A percentile compares a stretch with the other conserved stretches of the same genome.
Evolutionary conservation across 2,329 filamentous ascomycete species (phyloP).

Genomic region (Fusarium vanettenii): DNA sequence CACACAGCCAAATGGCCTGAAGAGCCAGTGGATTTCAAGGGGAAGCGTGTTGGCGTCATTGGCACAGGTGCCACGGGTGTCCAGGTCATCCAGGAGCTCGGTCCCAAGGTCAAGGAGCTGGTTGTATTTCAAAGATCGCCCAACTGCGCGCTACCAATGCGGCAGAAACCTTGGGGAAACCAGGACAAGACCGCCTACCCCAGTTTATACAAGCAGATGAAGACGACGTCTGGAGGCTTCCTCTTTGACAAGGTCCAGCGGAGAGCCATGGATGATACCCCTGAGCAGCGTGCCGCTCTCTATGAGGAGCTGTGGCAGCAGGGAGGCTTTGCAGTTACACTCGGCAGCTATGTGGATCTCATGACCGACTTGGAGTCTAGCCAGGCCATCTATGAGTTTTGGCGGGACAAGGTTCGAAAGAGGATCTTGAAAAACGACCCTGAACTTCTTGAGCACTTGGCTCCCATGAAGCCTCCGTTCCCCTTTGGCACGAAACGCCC

Average conservation of each 20-base stretch:
- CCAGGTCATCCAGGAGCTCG: constrained; percentile 35
- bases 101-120: constrained; percentile 17
- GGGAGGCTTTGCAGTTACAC: constrained; percentile 8
- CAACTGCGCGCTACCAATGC: constrained; percentile 39
- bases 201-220: background rate
- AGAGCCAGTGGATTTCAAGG: background rate
- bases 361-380: constrained; percentile 13
- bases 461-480: background rate
- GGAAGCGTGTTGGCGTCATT: constrained; percentile 31
- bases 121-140: constrained; percentile 36
- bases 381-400: constrained; percentile 9
- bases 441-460: constrained; percentile 7
- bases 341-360: constrained; percentile 15
- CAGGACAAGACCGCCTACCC: constrained; percentile 2
- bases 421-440: constrained; percentile 3
- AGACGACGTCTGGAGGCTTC: constrained; percentile 1
- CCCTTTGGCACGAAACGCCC: constrained; percentile 17
- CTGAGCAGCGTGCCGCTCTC: constrained; percentile 6
- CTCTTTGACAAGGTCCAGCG: background rate
- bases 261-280: constrained; percentile 4
- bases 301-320: constrained; percentile 12
- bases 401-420: constrained; percentile 14
- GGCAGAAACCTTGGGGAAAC: background rate
- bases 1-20: constrained; percentile 32
- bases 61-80: constrained; percentile 32